Percentiles rank a stretch among this genome's conserved stretches.
Evolutionary conservation across 129 eudicot species (phyloP).

Genomic region (sunflower (Helianthus annuus)): HanXRQr2.0-SUNRISE NC_035438.2:21140877-21141376

Average conservation of each 20-base stretch:
- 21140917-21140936: conserved; percentile 87
- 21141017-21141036: not conserved
- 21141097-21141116: not conserved
- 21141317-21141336: too few species aligned
- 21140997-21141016: conserved; percentile 42
- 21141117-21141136: not conserved
- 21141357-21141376: too few species aligned
- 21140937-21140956: conserved; percentile 88
- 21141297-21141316: too few species aligned
- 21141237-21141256: too few species aligned
- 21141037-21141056: not conserved
- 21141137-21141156: conserved; percentile 7
- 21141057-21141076: conserved; percentile 15
- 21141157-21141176: conserved; percentile 13
- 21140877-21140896: conserved; percentile 68
- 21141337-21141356: too few species aligned
- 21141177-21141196: not conserved
- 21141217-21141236: too few species aligned
- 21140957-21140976: conserved; percentile 41
- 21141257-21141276: too few species aligned
- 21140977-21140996: conserved; percentile 36
- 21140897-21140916: conserved; percentile 36
- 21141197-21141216: too few species aligned
- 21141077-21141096: conserved; percentile 17
- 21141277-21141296: too few species aligned